Evolutionary conservation across 495 filamentous ascomycete genomes (phyloP).

Genomic region (Hypoxylon lienhwacheense): DNA sequence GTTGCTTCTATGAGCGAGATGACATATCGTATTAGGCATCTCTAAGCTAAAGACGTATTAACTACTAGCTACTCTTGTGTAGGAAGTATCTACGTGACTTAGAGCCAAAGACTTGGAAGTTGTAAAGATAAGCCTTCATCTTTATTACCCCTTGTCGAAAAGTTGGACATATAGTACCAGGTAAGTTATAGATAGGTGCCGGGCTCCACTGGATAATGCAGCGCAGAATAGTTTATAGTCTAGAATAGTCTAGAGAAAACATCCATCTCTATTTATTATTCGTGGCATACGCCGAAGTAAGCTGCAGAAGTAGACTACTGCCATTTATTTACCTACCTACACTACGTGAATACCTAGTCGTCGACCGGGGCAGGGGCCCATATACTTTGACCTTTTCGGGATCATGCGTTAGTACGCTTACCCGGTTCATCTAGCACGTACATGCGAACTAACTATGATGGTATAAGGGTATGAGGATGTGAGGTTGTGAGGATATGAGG

Average conservation of each 20-base stretch:
- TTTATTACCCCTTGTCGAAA: too few relatives aligned
- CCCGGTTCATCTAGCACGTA: constrained; percentile 35
- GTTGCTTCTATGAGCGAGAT: constrained; percentile 35
- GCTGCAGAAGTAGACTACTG: constrained; percentile 16
- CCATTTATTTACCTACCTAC: constrained; percentile 11
- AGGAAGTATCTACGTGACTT: too few relatives aligned
- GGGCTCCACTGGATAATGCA: constrained; percentile 14
- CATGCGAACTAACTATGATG: constrained; percentile 29
- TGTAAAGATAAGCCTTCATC: too few relatives aligned
- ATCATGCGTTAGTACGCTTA: constrained; percentile 31
- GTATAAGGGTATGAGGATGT: too few relatives aligned
- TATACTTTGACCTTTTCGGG: constrained; percentile 32
- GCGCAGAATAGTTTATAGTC: constrained; percentile 21
- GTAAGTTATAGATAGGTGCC: constrained; percentile 1
- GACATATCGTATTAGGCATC: constrained; percentile 34
- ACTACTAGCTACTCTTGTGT: too few relatives aligned
- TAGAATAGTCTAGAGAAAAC: too few relatives aligned
- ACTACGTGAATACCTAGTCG: constrained; percentile 25
- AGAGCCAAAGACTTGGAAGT: too few relatives aligned
- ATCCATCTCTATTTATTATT: background rate
- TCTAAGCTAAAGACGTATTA: constrained; percentile 26
- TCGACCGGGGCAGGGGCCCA: constrained; percentile 20
- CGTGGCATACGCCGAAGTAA: background rate
- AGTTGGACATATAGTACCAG: too few relatives aligned
- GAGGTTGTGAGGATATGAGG: too few relatives aligned